Evolutionary conservation across 768 basidiomycete species (phyloP).

Genomic region (Hericium erinaceus): DNA sequence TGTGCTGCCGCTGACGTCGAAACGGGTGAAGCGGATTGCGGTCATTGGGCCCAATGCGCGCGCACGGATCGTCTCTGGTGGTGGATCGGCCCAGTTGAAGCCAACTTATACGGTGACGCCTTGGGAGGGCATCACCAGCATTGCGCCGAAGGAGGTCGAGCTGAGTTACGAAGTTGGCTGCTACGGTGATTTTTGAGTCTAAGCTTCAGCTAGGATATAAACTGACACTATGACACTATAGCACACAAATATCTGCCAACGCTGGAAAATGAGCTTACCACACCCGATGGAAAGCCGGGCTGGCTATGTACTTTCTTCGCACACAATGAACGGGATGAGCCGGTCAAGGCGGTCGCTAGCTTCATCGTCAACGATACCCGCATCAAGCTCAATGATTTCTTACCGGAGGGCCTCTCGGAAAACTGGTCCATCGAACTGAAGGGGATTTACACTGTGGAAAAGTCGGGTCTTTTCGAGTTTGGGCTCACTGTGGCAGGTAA

Average conservation of each 20-base stretch:
- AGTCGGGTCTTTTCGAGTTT: constrained; percentile 44
- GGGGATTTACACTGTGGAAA: constrained; percentile 41
- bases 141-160: constrained; percentile 38
- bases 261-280: constrained; percentile 49
- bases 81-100: constrained; percentile 64
- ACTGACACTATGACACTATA: constrained; percentile 14
- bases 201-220: neutral
- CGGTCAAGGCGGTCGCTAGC: constrained; percentile 33
- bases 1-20: constrained; percentile 41
- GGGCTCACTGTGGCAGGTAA: constrained; percentile 53
- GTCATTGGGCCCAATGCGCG: constrained; percentile 65
- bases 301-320: constrained; percentile 60
- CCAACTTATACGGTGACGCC: constrained; percentile 58
- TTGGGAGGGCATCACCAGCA: constrained; percentile 46
- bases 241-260: constrained; percentile 65
- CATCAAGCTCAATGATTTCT: constrained; percentile 57
- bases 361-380: constrained; percentile 50
- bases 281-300: constrained; percentile 42
- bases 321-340: constrained; percentile 40
- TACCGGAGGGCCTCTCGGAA: constrained; percentile 43
- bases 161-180: constrained; percentile 55
- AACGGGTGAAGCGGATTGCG: constrained; percentile 39
- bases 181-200: constrained; percentile 33
- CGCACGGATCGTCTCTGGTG: constrained; percentile 59
- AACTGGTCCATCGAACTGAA: constrained; percentile 50